Base-by-base conservation (phyloP, 306 rosid species). In the Vachellia pachyceras region DNA sequence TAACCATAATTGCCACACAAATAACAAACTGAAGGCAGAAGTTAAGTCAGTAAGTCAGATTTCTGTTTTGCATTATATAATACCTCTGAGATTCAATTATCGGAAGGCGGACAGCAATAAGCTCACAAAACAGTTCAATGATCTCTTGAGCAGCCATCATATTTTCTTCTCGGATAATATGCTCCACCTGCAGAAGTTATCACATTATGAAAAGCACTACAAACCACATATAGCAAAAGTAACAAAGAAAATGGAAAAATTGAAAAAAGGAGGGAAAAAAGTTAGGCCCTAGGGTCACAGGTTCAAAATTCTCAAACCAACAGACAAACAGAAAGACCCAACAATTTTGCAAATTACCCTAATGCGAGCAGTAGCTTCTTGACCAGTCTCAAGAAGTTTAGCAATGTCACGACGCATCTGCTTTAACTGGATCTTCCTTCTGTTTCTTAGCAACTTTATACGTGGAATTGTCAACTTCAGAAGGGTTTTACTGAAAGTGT, bases 91-190 rank as follows among this genome's bases (percentile, higher is more conserved):
- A 77, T 79, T 95, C 99, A 67, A 95, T 86, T 79, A 95, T 93
- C 8, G 98, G 99, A 84, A 95, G 98, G 50, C 98, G 96, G 71
- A 93, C 98, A 14, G 89, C 44, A 77, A 95, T 88, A 64, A 95
- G 99, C 88, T 95, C 99, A 37, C 89, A 85, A 80, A 90, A 95
- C 44, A 95, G 90, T 86, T 93, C 99, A 72, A 95, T 70, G 80
- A 95, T 88, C 89, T 95, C 99, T 78, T 95, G 99, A 73, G 99
- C 98, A 44, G 98, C 99, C 98, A 95, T 93, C 98, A 93, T 95
- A 67, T 93, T 95, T 91, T 95, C 99, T 84, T 95, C 99, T 78
- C 98, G 90, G 73, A 95, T 90, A 76, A 95, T 91, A 89, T 95
- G 99, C 80, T 95, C 98, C 11, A 95, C 97, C 99, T 95, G 91